These are phyloP conservation scores for Suillus hirtellus DNA, from an alignment of 768 basidiomycete species.

Conservation along the genomic window DNA sequence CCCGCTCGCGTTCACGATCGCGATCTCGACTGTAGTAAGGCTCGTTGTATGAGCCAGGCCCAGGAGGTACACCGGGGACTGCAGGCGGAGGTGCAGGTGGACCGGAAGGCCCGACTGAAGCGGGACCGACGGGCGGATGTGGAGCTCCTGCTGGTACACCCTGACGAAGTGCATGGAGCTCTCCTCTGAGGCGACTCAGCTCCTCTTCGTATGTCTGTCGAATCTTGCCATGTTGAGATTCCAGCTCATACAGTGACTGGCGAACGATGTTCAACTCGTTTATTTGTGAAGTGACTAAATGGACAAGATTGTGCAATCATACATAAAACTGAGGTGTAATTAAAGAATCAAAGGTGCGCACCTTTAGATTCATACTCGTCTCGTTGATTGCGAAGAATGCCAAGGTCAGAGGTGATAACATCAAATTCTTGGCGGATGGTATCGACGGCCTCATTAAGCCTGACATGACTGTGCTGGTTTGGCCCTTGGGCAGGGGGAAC, in stretches of 20 bases:
- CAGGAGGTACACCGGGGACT: constrained; percentile 32
- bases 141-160: constrained; percentile 36
- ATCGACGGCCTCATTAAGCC: constrained; percentile 80
- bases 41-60: constrained; percentile 36
- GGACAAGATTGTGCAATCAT: constrained; percentile 16
- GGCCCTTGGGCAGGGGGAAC: constrained; percentile 45
- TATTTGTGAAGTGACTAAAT: constrained; percentile 74
- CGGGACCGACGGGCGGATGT: constrained; percentile 35
- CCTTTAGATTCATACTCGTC: constrained; percentile 92
- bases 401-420: constrained; percentile 63
- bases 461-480: constrained; percentile 39
- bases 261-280: constrained; percentile 90
- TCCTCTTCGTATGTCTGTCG: constrained; percentile 88
- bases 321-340: constrained; percentile 1
- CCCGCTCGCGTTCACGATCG: constrained; percentile 40
- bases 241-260: constrained; percentile 89
- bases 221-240: constrained; percentile 83
- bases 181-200: constrained; percentile 65
- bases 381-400: constrained; percentile 68
- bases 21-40: constrained; percentile 41
- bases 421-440: constrained; percentile 86
- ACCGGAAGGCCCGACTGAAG: constrained; percentile 35
- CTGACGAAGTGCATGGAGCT: constrained; percentile 57
- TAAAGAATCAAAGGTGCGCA: constrained; percentile 37
- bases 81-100: constrained; percentile 33